A percentile compares a stretch with the other conserved stretches of the same genome.
Conservation (phyloP, 2,329 filamentous ascomycete genomes). For the Arthrobotrys musiformis region DNA sequence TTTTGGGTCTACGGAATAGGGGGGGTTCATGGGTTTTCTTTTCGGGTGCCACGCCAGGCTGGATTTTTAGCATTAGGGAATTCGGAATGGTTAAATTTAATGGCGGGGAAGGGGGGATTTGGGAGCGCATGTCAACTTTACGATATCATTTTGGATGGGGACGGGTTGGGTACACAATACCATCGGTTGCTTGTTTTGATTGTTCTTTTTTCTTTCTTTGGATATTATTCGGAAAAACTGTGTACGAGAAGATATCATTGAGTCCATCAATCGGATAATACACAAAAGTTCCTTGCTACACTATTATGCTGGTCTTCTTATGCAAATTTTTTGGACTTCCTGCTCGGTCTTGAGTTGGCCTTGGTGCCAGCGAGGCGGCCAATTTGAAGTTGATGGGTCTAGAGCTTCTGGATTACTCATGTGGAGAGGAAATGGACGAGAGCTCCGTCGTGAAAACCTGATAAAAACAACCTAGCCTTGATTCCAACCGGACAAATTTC, state of each 20-base stretch:
- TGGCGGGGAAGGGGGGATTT: too few species aligned
- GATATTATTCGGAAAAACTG: conserved; percentile 36
- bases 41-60: conserved; percentile 3
- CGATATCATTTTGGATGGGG: conserved; percentile 11
- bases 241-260: conserved; percentile 17
- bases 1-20: conserved; percentile 14
- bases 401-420: too few species aligned
- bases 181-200: conserved; percentile 6
- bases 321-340: neutral
- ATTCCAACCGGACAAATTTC: too few species aligned
- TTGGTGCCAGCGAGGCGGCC: neutral
- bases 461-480: too few species aligned
- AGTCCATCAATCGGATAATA: conserved; percentile 22
- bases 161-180: conserved; percentile 17
- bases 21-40: conserved; percentile 9
- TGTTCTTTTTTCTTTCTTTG: conserved; percentile 7
- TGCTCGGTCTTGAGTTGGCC: neutral
- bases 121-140: too few species aligned
- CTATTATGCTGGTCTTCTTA: neutral
- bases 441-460: neutral
- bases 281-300: conserved; percentile 13
- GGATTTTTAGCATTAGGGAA: neutral
- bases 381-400: neutral
- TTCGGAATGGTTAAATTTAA: neutral
- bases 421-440: neutral